A percentile compares a stretch with the other conserved stretches of the same genome.
phyloP scores from a whole-genome alignment of 2,329 filamentous ascomycete genomes.

The Coniochaeta sp. region DNA sequence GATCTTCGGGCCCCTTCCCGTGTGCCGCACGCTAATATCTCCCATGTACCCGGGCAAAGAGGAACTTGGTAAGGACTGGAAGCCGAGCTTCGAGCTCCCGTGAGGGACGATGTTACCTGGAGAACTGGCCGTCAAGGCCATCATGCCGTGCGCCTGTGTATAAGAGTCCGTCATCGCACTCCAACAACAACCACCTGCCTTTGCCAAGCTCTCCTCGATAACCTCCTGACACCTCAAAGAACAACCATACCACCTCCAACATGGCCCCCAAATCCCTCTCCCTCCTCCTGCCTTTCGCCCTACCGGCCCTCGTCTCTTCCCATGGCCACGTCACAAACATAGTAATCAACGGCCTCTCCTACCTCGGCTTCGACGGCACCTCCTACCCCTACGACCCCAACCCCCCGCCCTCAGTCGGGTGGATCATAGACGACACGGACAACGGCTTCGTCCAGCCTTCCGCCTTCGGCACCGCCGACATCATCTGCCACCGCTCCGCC shows the following conservation, averaged over 20 bases:
- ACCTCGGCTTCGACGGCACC: constrained; percentile 15
- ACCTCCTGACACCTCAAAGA: no score
- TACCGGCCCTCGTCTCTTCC: constrained; percentile 15
- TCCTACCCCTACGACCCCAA: constrained; percentile 15
- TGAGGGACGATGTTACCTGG: background rate
- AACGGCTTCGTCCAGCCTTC: constrained; percentile 34
- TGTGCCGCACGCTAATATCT: background rate
- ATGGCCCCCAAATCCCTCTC: background rate
- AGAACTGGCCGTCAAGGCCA: background rate
- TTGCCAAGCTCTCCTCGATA: background rate
- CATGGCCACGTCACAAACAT: constrained; percentile 24
- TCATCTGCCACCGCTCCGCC: constrained; percentile 29
- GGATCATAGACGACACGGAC: constrained; percentile 23
- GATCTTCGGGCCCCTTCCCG: background rate
- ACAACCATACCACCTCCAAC: background rate
- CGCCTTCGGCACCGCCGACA: constrained; percentile 25
- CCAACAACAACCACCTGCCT: no score
- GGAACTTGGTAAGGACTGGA: background rate
- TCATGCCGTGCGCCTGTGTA: background rate
- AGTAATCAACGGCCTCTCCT: constrained; percentile 20
- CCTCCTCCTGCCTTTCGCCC: constrained; percentile 7
- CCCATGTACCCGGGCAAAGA: background rate
- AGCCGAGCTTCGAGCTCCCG: background rate
- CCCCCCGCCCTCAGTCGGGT: constrained; percentile 15
- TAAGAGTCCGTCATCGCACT: background rate